A percentile compares a stretch with the other conserved stretches of the same genome.
phyloP scores from a whole-genome alignment of 2,329 filamentous ascomycete species.

The Alternaria atra region DNA sequence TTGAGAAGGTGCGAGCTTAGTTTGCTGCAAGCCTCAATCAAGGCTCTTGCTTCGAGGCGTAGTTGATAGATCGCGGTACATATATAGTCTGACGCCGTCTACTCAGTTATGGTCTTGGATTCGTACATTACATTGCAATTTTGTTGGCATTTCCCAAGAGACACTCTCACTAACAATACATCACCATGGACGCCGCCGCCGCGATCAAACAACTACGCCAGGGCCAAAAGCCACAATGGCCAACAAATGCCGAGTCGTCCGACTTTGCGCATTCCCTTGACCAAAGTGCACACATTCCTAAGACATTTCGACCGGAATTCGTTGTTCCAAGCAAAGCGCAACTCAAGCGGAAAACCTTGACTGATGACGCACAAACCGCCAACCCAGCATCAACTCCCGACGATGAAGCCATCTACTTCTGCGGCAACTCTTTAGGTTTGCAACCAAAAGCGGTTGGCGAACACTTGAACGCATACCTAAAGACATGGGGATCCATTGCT shows the following conservation, averaged over 20 bases:
- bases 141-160: background rate
- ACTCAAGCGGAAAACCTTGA: constrained; percentile 68
- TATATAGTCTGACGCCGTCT: constrained; percentile 14
- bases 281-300: constrained; percentile 45
- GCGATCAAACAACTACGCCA: constrained; percentile 40
- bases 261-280: constrained; percentile 42
- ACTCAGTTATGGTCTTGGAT: background rate
- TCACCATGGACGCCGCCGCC: constrained; percentile 32
- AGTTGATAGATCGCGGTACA: constrained; percentile 10
- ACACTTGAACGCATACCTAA: constrained; percentile 76
- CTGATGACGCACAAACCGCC: constrained; percentile 43
- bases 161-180: constrained; percentile 4
- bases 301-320: constrained; percentile 69
- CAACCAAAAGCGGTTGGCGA: constrained; percentile 74
- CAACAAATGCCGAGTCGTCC: constrained; percentile 30
- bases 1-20: constrained; percentile 26
- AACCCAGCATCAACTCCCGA: constrained; percentile 43
- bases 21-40: constrained; percentile 14
- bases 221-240: constrained; percentile 42
- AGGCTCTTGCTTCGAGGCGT: constrained; percentile 18
- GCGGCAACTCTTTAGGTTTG: constrained; percentile 86
- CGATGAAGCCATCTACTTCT: constrained; percentile 75
- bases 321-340: constrained; percentile 78
- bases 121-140: background rate
- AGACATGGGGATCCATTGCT: constrained; percentile 83